Evolutionary conservation across 768 basidiomycete genomes (phyloP).

Genomic region (Tephrocybe sp.): DNA sequence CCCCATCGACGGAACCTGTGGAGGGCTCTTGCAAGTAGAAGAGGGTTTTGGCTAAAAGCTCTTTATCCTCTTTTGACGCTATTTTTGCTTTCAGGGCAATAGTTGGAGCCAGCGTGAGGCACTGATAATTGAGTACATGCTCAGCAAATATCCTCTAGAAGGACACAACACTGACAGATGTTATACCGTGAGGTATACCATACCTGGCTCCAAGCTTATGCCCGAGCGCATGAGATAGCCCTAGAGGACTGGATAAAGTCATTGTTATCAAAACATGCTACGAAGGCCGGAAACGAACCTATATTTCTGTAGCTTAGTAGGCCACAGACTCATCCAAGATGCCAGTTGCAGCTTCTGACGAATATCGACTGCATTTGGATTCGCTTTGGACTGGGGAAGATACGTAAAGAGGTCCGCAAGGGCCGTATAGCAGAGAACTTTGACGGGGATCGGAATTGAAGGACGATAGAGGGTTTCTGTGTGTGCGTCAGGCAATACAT

Average conservation of each 20-base stretch:
- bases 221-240: conserved; percentile 74
- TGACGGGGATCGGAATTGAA: conserved; percentile 54
- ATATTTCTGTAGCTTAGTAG: conserved; percentile 55
- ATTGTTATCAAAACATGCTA: not conserved
- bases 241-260: conserved; percentile 48
- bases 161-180: conserved; percentile 53
- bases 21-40: conserved; percentile 59
- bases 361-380: conserved; percentile 53
- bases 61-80: conserved; percentile 63
- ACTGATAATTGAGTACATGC: conserved; percentile 38
- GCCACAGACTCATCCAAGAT: conserved; percentile 83
- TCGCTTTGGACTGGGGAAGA: conserved; percentile 61
- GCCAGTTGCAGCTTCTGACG: conserved; percentile 74
- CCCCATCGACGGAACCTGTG: conserved; percentile 67
- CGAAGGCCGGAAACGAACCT: conserved; percentile 32
- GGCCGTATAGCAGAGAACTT: conserved; percentile 64
- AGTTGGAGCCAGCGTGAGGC: conserved; percentile 68
- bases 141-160: not conserved
- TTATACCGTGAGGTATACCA: conserved; percentile 79
- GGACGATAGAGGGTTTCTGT: conserved; percentile 67
- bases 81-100: conserved; percentile 58
- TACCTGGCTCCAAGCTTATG: conserved; percentile 75
- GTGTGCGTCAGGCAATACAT: not conserved
- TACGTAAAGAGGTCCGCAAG: conserved; percentile 74
- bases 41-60: conserved; percentile 53